These are phyloP conservation scores for Xylariaceae sp. DNA, from an alignment of 2,329 filamentous ascomycete genomes.

Conservation along the genomic window DNA sequence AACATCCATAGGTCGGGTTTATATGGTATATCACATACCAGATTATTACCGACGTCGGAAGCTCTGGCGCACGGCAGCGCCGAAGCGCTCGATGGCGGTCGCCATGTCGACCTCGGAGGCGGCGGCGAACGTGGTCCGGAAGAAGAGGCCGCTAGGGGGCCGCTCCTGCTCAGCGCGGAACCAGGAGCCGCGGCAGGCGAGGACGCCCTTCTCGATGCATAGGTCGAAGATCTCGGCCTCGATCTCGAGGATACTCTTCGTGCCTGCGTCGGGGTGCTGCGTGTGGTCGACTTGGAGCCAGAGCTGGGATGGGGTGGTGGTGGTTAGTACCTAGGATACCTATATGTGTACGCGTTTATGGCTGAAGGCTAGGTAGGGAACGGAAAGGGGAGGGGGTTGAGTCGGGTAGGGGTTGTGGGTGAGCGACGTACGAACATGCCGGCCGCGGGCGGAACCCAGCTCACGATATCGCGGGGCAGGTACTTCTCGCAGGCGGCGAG, in stretches of 20 bases:
- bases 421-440: constrained; percentile 86
- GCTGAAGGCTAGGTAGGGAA: neutral
- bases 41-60: constrained; percentile 44
- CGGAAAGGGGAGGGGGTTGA: constrained; percentile 1
- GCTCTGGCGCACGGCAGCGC: constrained; percentile 67
- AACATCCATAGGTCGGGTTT: too few relatives aligned
- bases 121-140: constrained; percentile 87
- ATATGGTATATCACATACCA: too few relatives aligned
- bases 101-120: constrained; percentile 72
- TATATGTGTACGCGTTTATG: neutral
- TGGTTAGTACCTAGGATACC: constrained; percentile 28
- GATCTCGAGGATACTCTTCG: constrained; percentile 62
- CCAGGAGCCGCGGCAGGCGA: constrained; percentile 87
- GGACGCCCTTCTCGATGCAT: constrained; percentile 74
- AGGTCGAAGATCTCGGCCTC: constrained; percentile 86
- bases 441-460: constrained; percentile 77
- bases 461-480: constrained; percentile 73
- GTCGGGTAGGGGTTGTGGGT: neutral
- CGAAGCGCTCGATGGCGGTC: constrained; percentile 75
- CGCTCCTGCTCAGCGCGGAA: constrained; percentile 76
- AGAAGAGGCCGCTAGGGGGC: constrained; percentile 70
- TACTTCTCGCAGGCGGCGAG: constrained; percentile 78
- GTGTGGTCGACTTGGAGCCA: constrained; percentile 73
- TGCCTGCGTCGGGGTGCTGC: constrained; percentile 63
- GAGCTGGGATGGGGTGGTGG: constrained; percentile 48